phyloP scores from a whole-genome alignment of 2,329 filamentous ascomycete species.

The Aureobasidium uvarum region DNA sequence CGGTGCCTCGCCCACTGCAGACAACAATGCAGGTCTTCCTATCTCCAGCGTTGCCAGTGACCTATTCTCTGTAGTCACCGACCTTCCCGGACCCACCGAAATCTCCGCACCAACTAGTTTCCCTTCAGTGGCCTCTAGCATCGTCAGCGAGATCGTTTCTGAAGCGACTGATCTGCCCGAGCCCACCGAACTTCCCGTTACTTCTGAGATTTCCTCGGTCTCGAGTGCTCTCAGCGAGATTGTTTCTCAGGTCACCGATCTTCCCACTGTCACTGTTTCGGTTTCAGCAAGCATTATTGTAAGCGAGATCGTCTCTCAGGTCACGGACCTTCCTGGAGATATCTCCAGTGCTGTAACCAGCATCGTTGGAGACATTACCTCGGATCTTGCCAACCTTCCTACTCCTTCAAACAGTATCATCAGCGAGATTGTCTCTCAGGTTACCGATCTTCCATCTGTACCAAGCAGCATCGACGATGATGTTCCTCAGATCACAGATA shows the following conservation, averaged over 20 bases:
- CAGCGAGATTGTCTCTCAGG: neutral
- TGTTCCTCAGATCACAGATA: neutral
- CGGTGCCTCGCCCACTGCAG: neutral
- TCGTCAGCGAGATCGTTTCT: neutral
- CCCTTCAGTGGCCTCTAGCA: neutral
- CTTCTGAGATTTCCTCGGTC: neutral
- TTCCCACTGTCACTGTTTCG: too few relatives aligned
- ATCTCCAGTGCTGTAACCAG: neutral
- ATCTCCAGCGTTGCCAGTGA: neutral
- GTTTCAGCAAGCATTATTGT: neutral
- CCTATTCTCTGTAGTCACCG: too few relatives aligned
- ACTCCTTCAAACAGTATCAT: neutral
- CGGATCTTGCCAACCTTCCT: neutral
- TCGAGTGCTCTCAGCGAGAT: too few relatives aligned
- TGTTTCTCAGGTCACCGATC: too few relatives aligned
- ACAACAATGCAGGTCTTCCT: neutral
- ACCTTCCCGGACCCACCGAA: neutral
- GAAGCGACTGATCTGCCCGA: neutral
- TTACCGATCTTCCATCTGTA: neutral
- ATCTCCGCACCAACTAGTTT: neutral
- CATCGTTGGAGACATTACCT: neutral
- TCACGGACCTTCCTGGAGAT: neutral
- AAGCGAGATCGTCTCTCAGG: neutral
- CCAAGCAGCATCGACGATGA: neutral
- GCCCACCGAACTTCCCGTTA: neutral